Evolutionary conservation across 176 grass and related monocot species (phyloP), one percentile per base, ranked within the genome.

Genomic region (Zizania latifolia): DNA sequence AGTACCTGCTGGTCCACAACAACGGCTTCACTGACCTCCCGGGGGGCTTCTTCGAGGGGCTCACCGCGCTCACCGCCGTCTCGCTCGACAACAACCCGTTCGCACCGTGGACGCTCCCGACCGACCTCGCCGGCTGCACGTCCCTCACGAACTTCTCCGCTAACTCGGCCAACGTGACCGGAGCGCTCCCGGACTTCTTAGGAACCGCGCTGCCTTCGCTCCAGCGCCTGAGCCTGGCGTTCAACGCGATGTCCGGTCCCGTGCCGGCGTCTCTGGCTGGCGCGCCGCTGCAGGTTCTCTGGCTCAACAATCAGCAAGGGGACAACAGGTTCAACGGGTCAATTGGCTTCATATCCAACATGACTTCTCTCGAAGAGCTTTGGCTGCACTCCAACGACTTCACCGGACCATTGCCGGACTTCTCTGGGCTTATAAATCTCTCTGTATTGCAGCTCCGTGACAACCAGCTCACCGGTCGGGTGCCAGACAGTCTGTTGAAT

Each of bases 361-460:
- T 97, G 80, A 84, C 82, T 2, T 11, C 27, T 14, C 16, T 80
- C 1, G 4, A 45, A 22, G 31, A 90, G 69, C 85, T 97, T 16
- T 97, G 93, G 93, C 81, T 97, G 46, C 93, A 97, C 24, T 85
- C 77, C 26, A 97, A 97, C 30, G 17, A 39, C 35, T 97, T 97
- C 75, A 74, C 88, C 1, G 93, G 93, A 4, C 80, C 90, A 11
- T 68, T 97, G 48, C 93, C 93, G 5, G 85, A 93, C 44, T 97
- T 93, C 72, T 54, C 85, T 0, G 15, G 14, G 10, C 75, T 97
- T 8, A 19, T 10, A 26, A 38, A 12, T 37, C 80, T 93, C 1
- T 37, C 4, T 19, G 90, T 91, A 60, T 77, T 97, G 75, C 22
- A 83, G 14, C 81, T 97, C 48, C 84, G 93, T 5, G 93, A 97